A percentile compares a stretch with the other conserved stretches of the same genome.
Conservation (phyloP, 148 eudicot species). For the Nepenthes mirabilis region DNA sequence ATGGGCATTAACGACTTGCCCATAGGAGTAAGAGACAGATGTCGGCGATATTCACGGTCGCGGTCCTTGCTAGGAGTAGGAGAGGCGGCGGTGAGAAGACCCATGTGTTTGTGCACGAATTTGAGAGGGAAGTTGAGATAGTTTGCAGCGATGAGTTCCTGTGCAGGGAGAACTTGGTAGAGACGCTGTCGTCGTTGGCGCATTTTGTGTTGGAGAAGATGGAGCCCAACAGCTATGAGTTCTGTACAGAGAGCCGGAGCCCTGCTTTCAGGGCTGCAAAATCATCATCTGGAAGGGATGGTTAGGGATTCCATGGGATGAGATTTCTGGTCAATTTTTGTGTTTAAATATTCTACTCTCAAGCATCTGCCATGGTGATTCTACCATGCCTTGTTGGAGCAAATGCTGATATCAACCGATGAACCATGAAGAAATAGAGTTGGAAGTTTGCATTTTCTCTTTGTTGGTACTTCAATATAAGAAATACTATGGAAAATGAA, state of each 20-base stretch:
- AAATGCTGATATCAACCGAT: no score
- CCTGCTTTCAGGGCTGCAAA: no score
- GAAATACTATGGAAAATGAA: no score
- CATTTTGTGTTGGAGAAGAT: slow-evolving; percentile 42
- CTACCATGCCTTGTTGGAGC: no score
- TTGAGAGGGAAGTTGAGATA: slow-evolving; percentile 52
- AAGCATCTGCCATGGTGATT: no score
- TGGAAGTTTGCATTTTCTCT: no score
- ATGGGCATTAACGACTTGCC: slow-evolving; percentile 70
- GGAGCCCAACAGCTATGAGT: slow-evolving; percentile 12
- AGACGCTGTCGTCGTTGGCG: slow-evolving; percentile 30
- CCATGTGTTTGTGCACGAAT: slow-evolving; percentile 67
- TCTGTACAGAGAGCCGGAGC: slow-evolving; percentile 12
- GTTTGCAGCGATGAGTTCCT: slow-evolving; percentile 53
- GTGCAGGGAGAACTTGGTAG: slow-evolving; percentile 62
- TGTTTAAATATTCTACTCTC: no score
- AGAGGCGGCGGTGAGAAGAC: slow-evolving; percentile 16
- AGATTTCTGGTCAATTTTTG: no score
- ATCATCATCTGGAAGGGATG: no score
- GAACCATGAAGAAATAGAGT: no score
- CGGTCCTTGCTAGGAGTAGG: slow-evolving; percentile 56
- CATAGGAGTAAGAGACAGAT: slow-evolving; percentile 47
- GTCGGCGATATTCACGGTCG: slow-evolving; percentile 64
- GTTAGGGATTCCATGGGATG: no score
- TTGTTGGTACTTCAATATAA: no score